Conservation (phyloP, 148 eudicot species). For the Camellia sinensis region DNA sequence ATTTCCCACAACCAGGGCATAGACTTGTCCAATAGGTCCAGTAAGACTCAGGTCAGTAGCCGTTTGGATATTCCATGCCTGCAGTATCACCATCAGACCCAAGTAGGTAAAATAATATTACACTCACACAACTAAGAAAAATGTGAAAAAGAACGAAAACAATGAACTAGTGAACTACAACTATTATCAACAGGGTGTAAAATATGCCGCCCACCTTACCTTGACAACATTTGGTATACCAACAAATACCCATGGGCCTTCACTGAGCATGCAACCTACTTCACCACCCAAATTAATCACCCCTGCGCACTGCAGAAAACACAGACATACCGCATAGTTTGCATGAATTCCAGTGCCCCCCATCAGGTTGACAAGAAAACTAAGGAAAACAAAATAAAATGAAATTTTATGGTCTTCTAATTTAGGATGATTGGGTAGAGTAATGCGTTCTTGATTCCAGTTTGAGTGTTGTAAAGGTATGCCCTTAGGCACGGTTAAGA, state of each 20-base stretch:
- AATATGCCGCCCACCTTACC: slow-evolving; percentile 44
- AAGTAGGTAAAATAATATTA: neutral
- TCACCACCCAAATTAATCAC: slow-evolving; percentile 69
- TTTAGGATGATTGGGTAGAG: neutral
- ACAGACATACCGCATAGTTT: slow-evolving; percentile 10
- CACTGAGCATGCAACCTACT: slow-evolving; percentile 89
- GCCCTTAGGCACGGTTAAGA: too few relatives aligned
- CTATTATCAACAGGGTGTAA: slow-evolving; percentile 3
- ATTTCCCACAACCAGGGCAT: slow-evolving; percentile 85
- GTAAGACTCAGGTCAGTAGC: slow-evolving; percentile 59
- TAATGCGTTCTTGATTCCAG: neutral
- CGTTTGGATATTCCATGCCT: slow-evolving; percentile 94
- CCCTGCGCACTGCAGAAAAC: slow-evolving; percentile 54
- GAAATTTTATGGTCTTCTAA: neutral
- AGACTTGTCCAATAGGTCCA: slow-evolving; percentile 95
- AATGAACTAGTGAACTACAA: neutral
- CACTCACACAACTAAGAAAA: neutral
- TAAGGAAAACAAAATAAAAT: neutral
- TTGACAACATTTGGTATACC: slow-evolving; percentile 87
- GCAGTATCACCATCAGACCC: slow-evolving; percentile 17
- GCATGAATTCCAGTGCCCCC: neutral
- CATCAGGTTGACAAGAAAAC: neutral
- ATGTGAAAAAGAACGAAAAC: neutral
- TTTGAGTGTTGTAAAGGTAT: neutral
- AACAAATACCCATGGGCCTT: slow-evolving; percentile 97